A percentile compares a stretch with the other conserved stretches of the same genome.
These are phyloP conservation scores for Patellifolia procumbens DNA, from an alignment of 179 eudicot species.

Conservation along the genomic window DNA sequence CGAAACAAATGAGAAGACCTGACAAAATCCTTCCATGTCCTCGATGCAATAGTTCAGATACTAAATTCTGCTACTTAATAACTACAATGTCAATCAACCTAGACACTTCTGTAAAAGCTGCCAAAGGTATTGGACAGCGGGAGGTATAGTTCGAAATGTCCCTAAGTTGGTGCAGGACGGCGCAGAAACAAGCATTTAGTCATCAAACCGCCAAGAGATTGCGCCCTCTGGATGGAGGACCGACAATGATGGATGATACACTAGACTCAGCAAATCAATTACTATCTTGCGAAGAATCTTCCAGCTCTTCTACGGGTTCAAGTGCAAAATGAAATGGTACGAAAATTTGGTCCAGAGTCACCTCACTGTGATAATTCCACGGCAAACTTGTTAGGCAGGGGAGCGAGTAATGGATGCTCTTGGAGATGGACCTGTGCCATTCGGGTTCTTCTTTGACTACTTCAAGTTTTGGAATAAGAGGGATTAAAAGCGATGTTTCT, in stretches of 20 bases:
- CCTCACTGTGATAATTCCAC: slow-evolving; percentile 27
- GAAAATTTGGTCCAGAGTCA: slow-evolving; percentile 35
- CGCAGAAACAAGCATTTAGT: slow-evolving; percentile 69
- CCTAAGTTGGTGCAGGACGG: slow-evolving; percentile 90
- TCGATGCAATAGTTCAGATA: slow-evolving; percentile 80
- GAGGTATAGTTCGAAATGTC: slow-evolving; percentile 83
- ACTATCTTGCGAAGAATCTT: slow-evolving; percentile 31
- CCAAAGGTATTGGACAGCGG: slow-evolving; percentile 94
- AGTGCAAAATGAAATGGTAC: slow-evolving; percentile 35
- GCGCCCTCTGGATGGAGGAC: slow-evolving; percentile 38
- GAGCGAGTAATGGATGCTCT: slow-evolving; percentile 15
- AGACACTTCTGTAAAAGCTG: slow-evolving; percentile 91
- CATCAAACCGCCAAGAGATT: slow-evolving; percentile 50
- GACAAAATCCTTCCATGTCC: slow-evolving; percentile 91
- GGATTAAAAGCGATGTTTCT: slow-evolving; percentile 16
- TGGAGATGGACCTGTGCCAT: slow-evolving; percentile 1
- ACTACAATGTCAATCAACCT: slow-evolving; percentile 87
- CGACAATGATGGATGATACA: slow-evolving; percentile 21
- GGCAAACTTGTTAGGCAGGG: slow-evolving; percentile 9
- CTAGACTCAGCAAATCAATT: slow-evolving; percentile 19
- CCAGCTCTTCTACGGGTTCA: slow-evolving; percentile 31
- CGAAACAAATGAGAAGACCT: slow-evolving; percentile 61
- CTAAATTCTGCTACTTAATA: slow-evolving; percentile 91
- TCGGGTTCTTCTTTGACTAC: too few species aligned
- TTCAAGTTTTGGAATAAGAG: too few species aligned